Conservation (phyloP, 768 basidiomycete species). For the Amanita exitialis region DNA sequence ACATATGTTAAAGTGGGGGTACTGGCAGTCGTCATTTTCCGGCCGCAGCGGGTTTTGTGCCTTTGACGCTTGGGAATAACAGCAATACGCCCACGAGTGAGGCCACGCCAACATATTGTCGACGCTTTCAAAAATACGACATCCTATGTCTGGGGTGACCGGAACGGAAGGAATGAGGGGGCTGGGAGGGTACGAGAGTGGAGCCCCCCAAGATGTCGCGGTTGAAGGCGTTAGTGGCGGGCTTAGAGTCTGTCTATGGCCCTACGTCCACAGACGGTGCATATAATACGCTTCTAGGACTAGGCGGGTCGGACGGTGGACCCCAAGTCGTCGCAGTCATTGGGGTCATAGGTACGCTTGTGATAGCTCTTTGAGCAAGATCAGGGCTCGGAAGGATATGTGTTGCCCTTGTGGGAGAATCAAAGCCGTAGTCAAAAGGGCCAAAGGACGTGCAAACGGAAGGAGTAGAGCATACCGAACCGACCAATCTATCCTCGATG, state of each 20-base stretch:
- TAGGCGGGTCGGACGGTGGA: constrained; percentile 23
- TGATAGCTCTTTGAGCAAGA: constrained; percentile 43
- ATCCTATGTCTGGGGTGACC: constrained; percentile 29
- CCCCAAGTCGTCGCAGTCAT: constrained; percentile 40
- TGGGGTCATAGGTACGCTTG: constrained; percentile 43
- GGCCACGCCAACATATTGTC: neutral
- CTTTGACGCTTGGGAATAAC: neutral
- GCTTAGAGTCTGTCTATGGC: constrained; percentile 30
- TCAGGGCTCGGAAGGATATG: constrained; percentile 47
- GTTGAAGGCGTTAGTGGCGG: constrained; percentile 33
- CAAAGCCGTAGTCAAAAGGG: constrained; percentile 36
- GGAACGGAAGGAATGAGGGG: constrained; percentile 25
- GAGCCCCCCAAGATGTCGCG: constrained; percentile 26
- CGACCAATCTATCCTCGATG: constrained; percentile 38
- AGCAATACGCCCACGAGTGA: constrained; percentile 8
- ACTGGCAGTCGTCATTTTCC: neutral
- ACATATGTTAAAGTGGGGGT: too few relatives aligned
- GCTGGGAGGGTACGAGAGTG: constrained; percentile 27
- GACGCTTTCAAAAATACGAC: constrained; percentile 20
- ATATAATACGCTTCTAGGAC: constrained; percentile 17
- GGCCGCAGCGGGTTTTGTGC: neutral
- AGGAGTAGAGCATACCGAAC: constrained; percentile 48
- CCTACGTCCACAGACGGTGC: constrained; percentile 39
- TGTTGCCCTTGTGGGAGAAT: constrained; percentile 23
- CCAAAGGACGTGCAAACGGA: constrained; percentile 48